A percentile compares a stretch with the other conserved stretches of the same genome.
phyloP scores from a whole-genome alignment of 257 asterid species.

The Lithospermum erythrorhizon region DNA sequence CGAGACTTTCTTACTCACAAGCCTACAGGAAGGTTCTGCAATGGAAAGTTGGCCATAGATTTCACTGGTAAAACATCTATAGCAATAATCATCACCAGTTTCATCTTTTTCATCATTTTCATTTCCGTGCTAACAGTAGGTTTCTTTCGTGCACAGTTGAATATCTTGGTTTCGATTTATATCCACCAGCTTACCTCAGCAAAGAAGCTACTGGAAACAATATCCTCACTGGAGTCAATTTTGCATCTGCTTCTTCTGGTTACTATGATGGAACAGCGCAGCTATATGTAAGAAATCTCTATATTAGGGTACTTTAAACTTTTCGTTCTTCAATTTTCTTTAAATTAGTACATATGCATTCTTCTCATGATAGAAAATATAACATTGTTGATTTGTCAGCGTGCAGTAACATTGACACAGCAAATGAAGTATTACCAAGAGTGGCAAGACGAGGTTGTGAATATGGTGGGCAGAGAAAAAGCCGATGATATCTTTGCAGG shows the following conservation, averaged over 20 bases:
- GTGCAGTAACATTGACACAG: slow-evolving; percentile 44
- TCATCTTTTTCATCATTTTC: background rate
- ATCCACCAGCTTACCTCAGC: slow-evolving; percentile 77
- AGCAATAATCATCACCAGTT: too few relatives aligned
- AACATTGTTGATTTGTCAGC: slow-evolving; percentile 28
- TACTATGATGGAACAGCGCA: slow-evolving; percentile 61
- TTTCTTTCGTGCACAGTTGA: slow-evolving; percentile 42
- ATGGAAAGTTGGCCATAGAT: slow-evolving; percentile 83
- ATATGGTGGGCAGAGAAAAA: slow-evolving; percentile 38
- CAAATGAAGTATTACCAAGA: slow-evolving; percentile 49
- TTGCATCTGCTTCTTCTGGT: slow-evolving; percentile 92
- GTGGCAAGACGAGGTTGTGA: slow-evolving; percentile 61
- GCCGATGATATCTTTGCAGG: slow-evolving; percentile 51
- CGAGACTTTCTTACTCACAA: slow-evolving; percentile 53
- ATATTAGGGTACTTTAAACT: too few relatives aligned
- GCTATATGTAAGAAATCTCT: slow-evolving; percentile 34
- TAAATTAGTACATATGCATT: too few relatives aligned
- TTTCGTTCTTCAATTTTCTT: too few relatives aligned
- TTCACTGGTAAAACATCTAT: slow-evolving; percentile 42
- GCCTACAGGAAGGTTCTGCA: slow-evolving; percentile 89
- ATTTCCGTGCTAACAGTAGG: slow-evolving; percentile 7
- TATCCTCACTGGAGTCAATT: slow-evolving; percentile 58
- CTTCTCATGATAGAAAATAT: background rate
- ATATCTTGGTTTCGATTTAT: slow-evolving; percentile 59
- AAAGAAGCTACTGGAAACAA: slow-evolving; percentile 42